phyloP scores from a whole-genome alignment of 768 basidiomycete genomes.

The Grammothele lineata region DNA sequence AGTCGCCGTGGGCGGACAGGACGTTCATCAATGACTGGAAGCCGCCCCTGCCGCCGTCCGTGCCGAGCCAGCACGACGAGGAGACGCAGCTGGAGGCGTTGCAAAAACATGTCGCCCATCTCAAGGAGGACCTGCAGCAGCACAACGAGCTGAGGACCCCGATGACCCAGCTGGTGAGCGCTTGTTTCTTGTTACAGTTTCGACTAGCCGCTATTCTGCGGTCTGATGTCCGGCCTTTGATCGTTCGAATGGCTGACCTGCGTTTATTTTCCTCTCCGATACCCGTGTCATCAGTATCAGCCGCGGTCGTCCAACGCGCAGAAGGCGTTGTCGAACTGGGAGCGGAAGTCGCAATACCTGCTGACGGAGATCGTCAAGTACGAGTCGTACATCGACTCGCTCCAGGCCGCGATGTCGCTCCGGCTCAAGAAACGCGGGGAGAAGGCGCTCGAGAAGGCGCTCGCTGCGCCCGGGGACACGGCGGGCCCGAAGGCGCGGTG shows the following conservation, averaged over 20 bases:
- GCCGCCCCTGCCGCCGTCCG: constrained; percentile 77
- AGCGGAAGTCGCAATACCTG: constrained; percentile 84
- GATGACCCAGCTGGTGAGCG: constrained; percentile 70
- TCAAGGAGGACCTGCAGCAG: constrained; percentile 75
- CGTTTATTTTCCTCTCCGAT: background rate
- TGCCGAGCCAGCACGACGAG: constrained; percentile 85
- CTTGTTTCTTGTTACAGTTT: background rate
- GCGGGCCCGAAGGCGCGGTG: constrained; percentile 31
- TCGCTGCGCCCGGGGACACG: constrained; percentile 23
- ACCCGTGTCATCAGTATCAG: constrained; percentile 62
- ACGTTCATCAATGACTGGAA: constrained; percentile 92
- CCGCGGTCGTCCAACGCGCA: constrained; percentile 66
- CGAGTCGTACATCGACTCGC: constrained; percentile 88
- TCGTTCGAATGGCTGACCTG: constrained; percentile 18
- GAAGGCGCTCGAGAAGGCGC: constrained; percentile 64
- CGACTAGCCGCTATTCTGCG: background rate
- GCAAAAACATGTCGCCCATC: constrained; percentile 67
- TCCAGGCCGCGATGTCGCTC: constrained; percentile 77
- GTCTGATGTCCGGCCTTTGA: no score
- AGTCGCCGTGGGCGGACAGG: constrained; percentile 76
- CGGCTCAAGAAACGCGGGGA: constrained; percentile 89
- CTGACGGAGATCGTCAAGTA: constrained; percentile 94
- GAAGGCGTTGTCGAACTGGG: constrained; percentile 89
- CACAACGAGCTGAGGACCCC: constrained; percentile 84
- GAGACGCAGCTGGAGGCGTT: constrained; percentile 90